Conservation (phyloP, 2,329 filamentous ascomycete genomes). For the Cladorrhinum sp. region DNA sequence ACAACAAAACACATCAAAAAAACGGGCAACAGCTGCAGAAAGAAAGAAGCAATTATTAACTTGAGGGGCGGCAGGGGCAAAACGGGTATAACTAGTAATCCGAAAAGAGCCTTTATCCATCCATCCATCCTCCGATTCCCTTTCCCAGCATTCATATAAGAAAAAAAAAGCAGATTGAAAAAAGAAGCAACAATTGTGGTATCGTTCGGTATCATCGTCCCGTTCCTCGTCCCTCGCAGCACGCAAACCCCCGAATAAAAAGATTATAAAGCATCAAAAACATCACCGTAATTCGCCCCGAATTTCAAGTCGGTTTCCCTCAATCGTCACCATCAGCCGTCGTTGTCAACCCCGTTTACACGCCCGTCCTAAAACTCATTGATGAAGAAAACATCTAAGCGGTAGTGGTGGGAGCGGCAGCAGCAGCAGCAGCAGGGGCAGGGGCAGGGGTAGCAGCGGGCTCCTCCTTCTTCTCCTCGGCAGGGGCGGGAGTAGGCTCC, state of each 20-base stretch:
- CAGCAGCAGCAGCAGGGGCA: constrained; percentile 19
- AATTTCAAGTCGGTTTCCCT: background rate
- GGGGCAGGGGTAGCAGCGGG: constrained; percentile 21
- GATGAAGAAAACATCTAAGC: too few relatives aligned
- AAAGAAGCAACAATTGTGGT: constrained; percentile 10
- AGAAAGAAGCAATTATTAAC: background rate
- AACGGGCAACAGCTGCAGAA: background rate
- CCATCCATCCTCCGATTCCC: background rate
- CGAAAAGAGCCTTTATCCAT: background rate
- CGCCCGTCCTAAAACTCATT: too few relatives aligned
- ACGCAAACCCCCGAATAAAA: constrained; percentile 7
- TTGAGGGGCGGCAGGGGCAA: background rate
- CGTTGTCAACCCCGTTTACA: background rate
- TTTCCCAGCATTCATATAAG: background rate
- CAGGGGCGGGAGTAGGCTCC: constrained; percentile 20
- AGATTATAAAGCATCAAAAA: background rate
- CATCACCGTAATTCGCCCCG: too few relatives aligned
- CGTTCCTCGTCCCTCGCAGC: background rate
- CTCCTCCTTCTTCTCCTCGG: constrained; percentile 27
- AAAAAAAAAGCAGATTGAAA: constrained; percentile 18
- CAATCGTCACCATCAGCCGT: background rate
- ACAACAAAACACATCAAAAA: background rate
- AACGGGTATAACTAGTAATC: background rate
- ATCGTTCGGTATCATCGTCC: constrained; percentile 22
- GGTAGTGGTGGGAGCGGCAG: constrained; percentile 17